Evolutionary conservation across 768 basidiomycete species (phyloP), one percentile per base, ranked within the genome.

Genomic region (Kondoa subrosea): DNA sequence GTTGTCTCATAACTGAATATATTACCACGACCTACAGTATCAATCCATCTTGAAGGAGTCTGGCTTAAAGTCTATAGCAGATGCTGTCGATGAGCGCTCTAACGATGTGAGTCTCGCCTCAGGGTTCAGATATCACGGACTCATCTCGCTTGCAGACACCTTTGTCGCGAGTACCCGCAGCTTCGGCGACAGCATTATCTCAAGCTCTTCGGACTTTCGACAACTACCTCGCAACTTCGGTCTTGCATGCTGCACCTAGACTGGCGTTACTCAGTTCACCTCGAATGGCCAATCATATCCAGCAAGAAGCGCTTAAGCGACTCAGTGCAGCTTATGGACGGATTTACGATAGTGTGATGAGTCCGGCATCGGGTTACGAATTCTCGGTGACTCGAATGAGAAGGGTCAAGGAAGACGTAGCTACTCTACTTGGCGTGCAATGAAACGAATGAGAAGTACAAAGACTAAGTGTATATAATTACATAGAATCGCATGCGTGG

Each of bases 311-410:
- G 1, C 78, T 96, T 69, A 78, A 79, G 34, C 81, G 85, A 15
- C 78, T 97, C 69, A 86, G 83, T 1, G 77, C 76, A 32, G 84
- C 85, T 1, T 99, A 97, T 77, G 81, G 79, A 8, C 75, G 80
- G 70, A 78, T 96, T 1, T 91, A 87, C 75, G 85, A 85, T 59
- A 83, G 85, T 66, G 87, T 96, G 17, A 82, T 83, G 74, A 84
- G 83, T 66, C 82, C 84, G 56, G 82, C 83, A 76, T 89, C 89
- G 71, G 82, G 81, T 76, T 99, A 96, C 74, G 91, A 96, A 78
- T 92, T 91, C n/a, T 88, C 68, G 17, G 68, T 66, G 31, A 71
- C 66, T 27, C 8, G 73, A 57, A 15, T 75, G 56, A 34, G 70
- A 60, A 57, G 73, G 66, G 72, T 70, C 12, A 73, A 70, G 68